phyloP scores from a whole-genome alignment of 2,329 filamentous ascomycete genomes.

The Fusarium bulbicola region DNA sequence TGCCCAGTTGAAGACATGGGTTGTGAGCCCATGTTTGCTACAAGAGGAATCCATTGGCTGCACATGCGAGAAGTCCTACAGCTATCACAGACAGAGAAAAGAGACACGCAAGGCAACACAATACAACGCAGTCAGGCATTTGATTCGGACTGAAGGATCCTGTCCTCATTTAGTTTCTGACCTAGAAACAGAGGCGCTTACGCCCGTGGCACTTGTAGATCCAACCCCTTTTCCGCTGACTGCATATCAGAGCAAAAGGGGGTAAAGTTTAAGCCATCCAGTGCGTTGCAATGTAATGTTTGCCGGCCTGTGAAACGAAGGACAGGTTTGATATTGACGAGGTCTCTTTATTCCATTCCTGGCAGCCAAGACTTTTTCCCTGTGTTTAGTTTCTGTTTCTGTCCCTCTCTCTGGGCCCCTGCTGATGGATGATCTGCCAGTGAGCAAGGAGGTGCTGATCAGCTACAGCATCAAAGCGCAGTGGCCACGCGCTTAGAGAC shows the following conservation, averaged over 20 bases:
- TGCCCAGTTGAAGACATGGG: constrained; percentile 16
- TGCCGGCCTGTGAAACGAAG: constrained; percentile 22
- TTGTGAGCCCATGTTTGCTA: constrained; percentile 14
- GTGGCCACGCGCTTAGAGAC: constrained; percentile 26
- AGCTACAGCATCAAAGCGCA: constrained; percentile 23
- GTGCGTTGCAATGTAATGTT: constrained; percentile 8
- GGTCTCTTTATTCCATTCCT: constrained; percentile 25
- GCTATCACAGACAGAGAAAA: constrained; percentile 6
- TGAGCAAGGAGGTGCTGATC: constrained; percentile 15
- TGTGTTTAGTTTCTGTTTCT: not conserved
- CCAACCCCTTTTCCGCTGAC: constrained; percentile 25
- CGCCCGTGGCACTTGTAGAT: constrained; percentile 11
- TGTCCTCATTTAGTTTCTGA: constrained; percentile 13
- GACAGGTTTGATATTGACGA: constrained; percentile 7
- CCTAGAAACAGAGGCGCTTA: constrained; percentile 26
- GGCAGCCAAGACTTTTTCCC: constrained; percentile 16
- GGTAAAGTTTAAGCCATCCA: constrained; percentile 1
- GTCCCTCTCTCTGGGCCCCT: constrained; percentile 10
- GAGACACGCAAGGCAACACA: constrained; percentile 2
- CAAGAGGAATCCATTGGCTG: constrained; percentile 5
- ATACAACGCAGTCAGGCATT: constrained; percentile 11
- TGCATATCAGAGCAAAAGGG: constrained; percentile 4
- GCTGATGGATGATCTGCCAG: constrained; percentile 8
- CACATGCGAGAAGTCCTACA: not conserved
- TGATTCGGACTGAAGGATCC: constrained; percentile 8